A percentile compares a stretch with the other conserved stretches of the same genome.
These are phyloP conservation scores for Malus hybrid DNA, from an alignment of 331 rosid species.

Conservation along the genomic window DNA sequence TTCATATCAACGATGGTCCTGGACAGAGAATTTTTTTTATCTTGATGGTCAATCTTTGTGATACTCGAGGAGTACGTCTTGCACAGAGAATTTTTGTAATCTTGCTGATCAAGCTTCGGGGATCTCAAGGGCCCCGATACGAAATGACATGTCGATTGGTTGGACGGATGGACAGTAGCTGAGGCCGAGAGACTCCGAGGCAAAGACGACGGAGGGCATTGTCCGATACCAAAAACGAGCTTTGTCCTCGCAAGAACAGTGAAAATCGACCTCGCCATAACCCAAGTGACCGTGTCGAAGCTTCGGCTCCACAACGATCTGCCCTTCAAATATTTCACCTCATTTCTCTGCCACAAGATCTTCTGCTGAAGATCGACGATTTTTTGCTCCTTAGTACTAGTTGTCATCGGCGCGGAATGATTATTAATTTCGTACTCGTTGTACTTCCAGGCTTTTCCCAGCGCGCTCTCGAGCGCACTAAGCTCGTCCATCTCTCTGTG, in stretches of 20 bases:
- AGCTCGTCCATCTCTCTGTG: conserved; percentile 77
- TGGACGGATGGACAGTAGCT: conserved; percentile 71
- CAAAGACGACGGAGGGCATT: conserved; percentile 33
- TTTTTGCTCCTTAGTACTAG: conserved; percentile 36
- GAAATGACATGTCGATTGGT: conserved; percentile 24
- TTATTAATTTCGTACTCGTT: not conserved
- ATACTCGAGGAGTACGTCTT: too few species aligned
- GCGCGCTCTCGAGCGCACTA: conserved; percentile 36
- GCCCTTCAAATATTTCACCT: conserved; percentile 62
- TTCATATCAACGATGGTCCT: not conserved
- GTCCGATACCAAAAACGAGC: conserved; percentile 67
- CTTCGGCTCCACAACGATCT: conserved; percentile 68
- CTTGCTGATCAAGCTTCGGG: not conserved
- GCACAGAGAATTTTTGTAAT: not conserved
- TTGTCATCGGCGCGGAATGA: not conserved
- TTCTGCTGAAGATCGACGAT: conserved; percentile 60
- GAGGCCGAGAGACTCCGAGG: conserved; percentile 78
- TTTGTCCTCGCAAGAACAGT: conserved; percentile 65
- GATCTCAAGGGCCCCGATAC: conserved; percentile 40
- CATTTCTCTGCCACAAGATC: conserved; percentile 80
- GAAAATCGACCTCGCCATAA: conserved; percentile 61
- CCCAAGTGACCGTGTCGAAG: conserved; percentile 50
- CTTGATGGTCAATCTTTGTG: not conserved
- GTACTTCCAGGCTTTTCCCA: conserved; percentile 35
- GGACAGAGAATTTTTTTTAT: not conserved